Conservation (phyloP, 75 land plant genomes). For the Sequoiadendron giganteum region DNA sequence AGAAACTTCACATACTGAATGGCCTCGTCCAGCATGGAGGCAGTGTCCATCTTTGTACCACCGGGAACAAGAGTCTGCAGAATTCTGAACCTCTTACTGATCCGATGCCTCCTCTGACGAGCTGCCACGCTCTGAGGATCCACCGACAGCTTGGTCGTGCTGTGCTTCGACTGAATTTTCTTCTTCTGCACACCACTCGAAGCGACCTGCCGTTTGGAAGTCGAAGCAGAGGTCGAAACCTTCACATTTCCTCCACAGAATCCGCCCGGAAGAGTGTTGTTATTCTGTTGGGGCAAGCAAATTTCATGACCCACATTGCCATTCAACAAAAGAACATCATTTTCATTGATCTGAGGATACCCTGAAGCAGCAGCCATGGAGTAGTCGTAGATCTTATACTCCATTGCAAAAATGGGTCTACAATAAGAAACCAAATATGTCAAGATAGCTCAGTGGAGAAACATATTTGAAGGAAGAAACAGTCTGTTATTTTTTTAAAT, state of each 20-base stretch:
- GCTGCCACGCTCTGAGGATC: conserved; percentile 57
- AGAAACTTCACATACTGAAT: conserved; percentile 49
- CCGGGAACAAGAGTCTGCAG: conserved; percentile 47
- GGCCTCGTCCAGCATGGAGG: conserved; percentile 56
- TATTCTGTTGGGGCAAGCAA: neutral
- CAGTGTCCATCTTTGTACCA: conserved; percentile 54
- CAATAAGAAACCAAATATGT: too few species aligned
- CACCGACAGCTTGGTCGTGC: conserved; percentile 13
- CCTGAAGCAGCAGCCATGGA: neutral
- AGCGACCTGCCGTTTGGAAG: neutral
- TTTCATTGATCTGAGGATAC: neutral
- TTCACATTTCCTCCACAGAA: neutral
- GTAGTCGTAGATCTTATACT: neutral
- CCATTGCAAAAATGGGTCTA: neutral
- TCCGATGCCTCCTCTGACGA: conserved; percentile 41
- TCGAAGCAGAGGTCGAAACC: neutral
- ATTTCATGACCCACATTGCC: neutral
- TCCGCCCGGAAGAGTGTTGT: neutral
- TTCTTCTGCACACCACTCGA: neutral
- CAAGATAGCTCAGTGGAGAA: neutral
- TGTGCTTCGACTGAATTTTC: neutral
- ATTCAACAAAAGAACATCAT: neutral
- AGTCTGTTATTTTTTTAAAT: neutral
- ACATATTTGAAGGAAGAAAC: neutral
- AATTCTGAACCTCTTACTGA: conserved; percentile 34